Conservation (phyloP, 1,139 yeast genomes). For the Spencermartinsiella ligniputridi region DNA sequence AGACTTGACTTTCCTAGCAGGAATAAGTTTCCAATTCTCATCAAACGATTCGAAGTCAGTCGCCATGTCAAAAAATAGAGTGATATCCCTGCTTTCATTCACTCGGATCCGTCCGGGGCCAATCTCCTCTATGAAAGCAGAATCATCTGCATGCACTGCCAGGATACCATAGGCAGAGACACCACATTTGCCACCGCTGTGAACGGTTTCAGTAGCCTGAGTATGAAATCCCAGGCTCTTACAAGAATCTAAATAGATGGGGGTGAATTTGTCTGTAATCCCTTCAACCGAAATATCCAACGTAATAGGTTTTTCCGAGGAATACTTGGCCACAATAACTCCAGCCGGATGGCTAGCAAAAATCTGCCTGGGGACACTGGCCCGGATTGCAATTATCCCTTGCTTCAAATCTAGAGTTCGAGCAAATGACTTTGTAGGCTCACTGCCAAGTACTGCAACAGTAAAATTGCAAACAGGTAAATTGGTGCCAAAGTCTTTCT, state of each 20-base stretch:
- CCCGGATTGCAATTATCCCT: background rate
- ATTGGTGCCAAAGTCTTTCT: constrained; percentile 11
- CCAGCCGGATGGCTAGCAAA: constrained; percentile 9
- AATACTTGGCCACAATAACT: constrained; percentile 5
- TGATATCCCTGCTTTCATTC: background rate
- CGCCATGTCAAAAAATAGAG: constrained; percentile 2
- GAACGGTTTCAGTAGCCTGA: constrained; percentile 11
- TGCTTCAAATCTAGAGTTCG: constrained; percentile 5
- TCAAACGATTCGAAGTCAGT: constrained; percentile 5
- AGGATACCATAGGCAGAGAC: constrained; percentile 4
- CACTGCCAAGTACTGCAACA: background rate
- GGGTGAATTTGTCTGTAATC: background rate
- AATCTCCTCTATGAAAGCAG: background rate
- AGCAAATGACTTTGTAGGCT: background rate
- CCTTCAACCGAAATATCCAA: constrained; percentile 4
- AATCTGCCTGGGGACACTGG: background rate
- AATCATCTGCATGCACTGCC: constrained; percentile 2
- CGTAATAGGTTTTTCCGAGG: background rate
- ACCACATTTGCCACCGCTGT: constrained; percentile 13
- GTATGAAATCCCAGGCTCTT: too few species aligned
- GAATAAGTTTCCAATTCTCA: background rate
- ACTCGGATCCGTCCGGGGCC: constrained; percentile 1
- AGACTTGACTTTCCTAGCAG: background rate
- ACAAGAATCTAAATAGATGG: too few species aligned
- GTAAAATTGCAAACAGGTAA: constrained; percentile 6